Conservation (phyloP, 345 rosid species). For the Turnera subulata region DNA sequence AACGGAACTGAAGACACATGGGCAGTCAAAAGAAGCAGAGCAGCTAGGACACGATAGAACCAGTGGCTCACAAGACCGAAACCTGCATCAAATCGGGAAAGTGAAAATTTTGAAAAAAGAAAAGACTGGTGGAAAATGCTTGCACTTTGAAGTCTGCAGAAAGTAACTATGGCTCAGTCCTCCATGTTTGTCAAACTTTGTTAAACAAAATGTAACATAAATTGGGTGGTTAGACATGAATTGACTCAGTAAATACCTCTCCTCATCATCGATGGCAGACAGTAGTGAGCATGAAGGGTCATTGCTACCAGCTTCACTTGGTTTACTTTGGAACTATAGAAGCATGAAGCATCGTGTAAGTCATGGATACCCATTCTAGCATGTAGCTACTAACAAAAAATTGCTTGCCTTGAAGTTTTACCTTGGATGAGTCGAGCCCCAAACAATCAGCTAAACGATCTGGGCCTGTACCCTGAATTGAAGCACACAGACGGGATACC, state of each 20-base stretch:
- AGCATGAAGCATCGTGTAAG: constrained; percentile 8
- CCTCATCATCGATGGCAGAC: constrained; percentile 65
- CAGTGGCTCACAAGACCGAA: constrained; percentile 70
- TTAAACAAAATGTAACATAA: too few species aligned
- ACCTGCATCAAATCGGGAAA: constrained; percentile 43
- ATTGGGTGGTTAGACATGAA: too few species aligned
- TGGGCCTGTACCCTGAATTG: constrained; percentile 95
- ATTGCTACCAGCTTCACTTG: constrained; percentile 38
- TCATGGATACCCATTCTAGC: background rate
- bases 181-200: background rate
- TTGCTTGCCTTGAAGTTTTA: constrained; percentile 23
- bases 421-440: constrained; percentile 97
- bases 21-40: constrained; percentile 67
- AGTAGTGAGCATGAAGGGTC: constrained; percentile 54
- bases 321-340: constrained; percentile 65
- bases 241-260: too few species aligned
- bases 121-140: background rate
- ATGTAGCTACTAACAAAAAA: too few species aligned
- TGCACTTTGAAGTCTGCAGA: too few species aligned
- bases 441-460: constrained; percentile 91
- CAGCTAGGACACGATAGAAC: constrained; percentile 81
- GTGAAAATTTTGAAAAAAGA: background rate
- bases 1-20: constrained; percentile 56
- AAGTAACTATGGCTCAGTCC: too few species aligned
- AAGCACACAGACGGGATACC: constrained; percentile 87